These are phyloP conservation scores for Rhodotorula sp. DNA, from an alignment of 1,284 basidiomycete species.

Conservation along the genomic window DNA sequence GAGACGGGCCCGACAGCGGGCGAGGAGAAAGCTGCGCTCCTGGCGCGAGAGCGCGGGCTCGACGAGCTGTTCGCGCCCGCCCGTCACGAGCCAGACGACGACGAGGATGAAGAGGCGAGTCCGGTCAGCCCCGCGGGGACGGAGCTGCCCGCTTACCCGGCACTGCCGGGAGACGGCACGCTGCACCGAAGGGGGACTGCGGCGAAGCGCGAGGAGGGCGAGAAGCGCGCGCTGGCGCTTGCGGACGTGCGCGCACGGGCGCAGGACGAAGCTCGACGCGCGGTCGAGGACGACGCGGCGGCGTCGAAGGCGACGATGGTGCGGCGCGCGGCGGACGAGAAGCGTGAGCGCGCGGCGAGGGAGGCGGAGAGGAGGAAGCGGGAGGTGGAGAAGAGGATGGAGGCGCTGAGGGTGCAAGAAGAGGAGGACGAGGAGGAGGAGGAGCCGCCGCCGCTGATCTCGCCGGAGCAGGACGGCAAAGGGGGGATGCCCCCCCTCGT, in stretches of 20 bases:
- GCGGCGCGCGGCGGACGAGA: neutral
- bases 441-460: constrained; percentile 6
- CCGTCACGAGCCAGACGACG: neutral
- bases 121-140: neutral
- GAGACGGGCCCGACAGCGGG: neutral
- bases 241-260: neutral
- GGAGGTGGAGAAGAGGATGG: neutral
- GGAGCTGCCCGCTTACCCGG: neutral
- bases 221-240: neutral
- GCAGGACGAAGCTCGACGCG: neutral
- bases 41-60: neutral
- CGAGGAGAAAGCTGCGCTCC: constrained; percentile 3
- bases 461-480: neutral
- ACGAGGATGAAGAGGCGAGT: neutral
- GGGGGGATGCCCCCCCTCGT: neutral
- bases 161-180: neutral
- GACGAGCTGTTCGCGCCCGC: neutral
- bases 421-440: neutral
- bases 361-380: neutral
- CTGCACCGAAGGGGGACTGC: neutral
- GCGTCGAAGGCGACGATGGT: neutral
- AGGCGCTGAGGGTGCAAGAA: neutral
- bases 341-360: neutral
- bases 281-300: neutral
- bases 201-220: neutral